Evolutionary conservation across 805 yeast species (phyloP), one percentile per base, ranked within the genome.

Genomic region (Metahyphopichia silvanorum): DNA sequence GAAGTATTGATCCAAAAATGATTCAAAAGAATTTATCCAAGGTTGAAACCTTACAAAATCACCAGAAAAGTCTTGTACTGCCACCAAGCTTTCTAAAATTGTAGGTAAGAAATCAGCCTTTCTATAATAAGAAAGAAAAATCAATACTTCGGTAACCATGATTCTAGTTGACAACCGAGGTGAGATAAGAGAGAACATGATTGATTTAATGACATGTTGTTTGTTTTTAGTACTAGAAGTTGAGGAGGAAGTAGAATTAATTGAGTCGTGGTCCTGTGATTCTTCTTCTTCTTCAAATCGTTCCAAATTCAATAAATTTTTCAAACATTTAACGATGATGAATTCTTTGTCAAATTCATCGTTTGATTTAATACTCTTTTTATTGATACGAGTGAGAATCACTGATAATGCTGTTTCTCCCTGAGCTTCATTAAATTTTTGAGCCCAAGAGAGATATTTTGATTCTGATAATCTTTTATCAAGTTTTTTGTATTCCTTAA

Each of bases 341-440:
- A 42, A 61, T 35, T 67, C 73, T 33, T 47, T 58, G 32, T 66
- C 71, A 23, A 66, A 61, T 35, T 65, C 71, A 19, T 66, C 71
- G 38, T 67, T 66, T 3, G 70, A 60, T 41, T 67, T 67, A 39
- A 66, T 65, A 35, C 66, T 60, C 38, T 65, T 62, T 36, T 56
- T 60, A 42, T 64, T 67, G 22, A 66, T 53, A 24, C 68, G 47
- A 3, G 61, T 47, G 16, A 67, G 52, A 10, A 61, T 51, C 4
- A 62, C 69, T 0, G 69, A 55, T 9, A 66, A 51, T 0, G 71
- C 71, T 3, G 66, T 55, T 35, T 66, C 71, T 13, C 72, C 73
- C 42, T 66, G 71, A 1, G 62, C 60, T n/a, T 52, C 55, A n/a
- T 51, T 46, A 39, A 67, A 66, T 4, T 38, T 43, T 24, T 43